A percentile compares a stretch with the other conserved stretches of the same genome.
Evolutionary conservation across 108 stramenopile genomes (phyloP).

Genomic region (Licmophora abbreviata): DNA sequence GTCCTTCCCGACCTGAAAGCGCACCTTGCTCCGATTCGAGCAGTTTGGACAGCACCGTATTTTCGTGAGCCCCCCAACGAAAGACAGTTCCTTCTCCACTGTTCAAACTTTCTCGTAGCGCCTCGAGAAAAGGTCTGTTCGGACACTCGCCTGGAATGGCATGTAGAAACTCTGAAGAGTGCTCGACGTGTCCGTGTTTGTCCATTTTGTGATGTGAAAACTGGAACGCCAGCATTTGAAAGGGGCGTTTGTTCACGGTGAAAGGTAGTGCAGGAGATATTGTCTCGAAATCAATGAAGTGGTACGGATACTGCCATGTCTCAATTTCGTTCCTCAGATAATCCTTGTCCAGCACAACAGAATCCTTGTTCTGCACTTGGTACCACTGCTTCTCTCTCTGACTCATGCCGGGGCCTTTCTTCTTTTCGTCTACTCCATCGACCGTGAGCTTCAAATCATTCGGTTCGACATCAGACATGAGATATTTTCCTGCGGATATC

Average conservation of each 20-base stretch:
- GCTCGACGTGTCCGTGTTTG: conserved; percentile 18
- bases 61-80: conserved; percentile 40
- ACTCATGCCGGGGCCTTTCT: conserved; percentile 14
- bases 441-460: conserved; percentile 15
- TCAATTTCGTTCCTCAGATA: conserved; percentile 18
- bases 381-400: conserved; percentile 23
- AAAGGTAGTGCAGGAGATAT: conserved; percentile 27
- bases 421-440: conserved; percentile 9
- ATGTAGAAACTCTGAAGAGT: conserved; percentile 39
- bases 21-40: conserved; percentile 17
- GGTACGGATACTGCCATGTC: conserved; percentile 35
- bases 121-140: conserved; percentile 22
- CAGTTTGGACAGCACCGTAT: conserved; percentile 20
- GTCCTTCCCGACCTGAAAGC: conserved; percentile 1
- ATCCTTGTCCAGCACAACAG: conserved; percentile 18
- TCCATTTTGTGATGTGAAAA: conserved; percentile 40
- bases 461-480: conserved; percentile 19
- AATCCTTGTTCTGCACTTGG: conserved; percentile 17
- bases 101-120: conserved; percentile 17
- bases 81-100: conserved; percentile 33
- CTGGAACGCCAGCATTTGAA: conserved; percentile 34
- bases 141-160: conserved; percentile 20
- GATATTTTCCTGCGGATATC: conserved; percentile 17
- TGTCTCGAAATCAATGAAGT: conserved; percentile 55
- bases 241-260: conserved; percentile 29